phyloP scores from a whole-genome alignment of 1,284 basidiomycete genomes.

The Vanrija sp. region DNA sequence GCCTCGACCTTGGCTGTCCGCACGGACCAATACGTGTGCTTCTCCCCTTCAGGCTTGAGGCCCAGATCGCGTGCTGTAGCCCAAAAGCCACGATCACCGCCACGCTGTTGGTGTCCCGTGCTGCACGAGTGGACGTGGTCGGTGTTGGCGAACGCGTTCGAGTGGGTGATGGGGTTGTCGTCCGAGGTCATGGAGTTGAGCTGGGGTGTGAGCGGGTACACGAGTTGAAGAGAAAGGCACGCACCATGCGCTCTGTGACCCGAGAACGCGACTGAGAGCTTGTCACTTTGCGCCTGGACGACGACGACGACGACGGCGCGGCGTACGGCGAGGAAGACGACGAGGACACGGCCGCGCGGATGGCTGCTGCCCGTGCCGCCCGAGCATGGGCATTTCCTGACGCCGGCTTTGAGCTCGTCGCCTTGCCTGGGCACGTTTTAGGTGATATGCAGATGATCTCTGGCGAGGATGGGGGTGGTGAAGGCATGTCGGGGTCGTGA shows the following conservation, averaged over 20 bases:
- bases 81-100: conserved; percentile 34
- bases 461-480: conserved; percentile 34
- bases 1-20: conserved; percentile 39
- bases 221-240: neutral
- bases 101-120: conserved; percentile 44
- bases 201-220: conserved; percentile 13
- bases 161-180: conserved; percentile 43
- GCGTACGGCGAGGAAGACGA: neutral
- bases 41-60: conserved; percentile 13
- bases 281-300: neutral
- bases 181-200: conserved; percentile 29
- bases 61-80: neutral
- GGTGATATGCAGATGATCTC: conserved; percentile 39
- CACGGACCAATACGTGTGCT: conserved; percentile 42
- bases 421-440: conserved; percentile 6
- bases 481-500: conserved; percentile 6
- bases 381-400: too few species aligned
- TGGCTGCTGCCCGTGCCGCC: neutral
- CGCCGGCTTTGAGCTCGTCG: neutral
- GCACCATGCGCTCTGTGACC: conserved; percentile 34
- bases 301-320: neutral
- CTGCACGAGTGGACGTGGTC: conserved; percentile 43
- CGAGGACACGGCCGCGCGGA: neutral
- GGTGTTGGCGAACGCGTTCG: conserved; percentile 36
- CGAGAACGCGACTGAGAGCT: neutral